phyloP scores from a whole-genome alignment of 495 filamentous ascomycete genomes.

The Corynascus novoguineensis region DNA sequence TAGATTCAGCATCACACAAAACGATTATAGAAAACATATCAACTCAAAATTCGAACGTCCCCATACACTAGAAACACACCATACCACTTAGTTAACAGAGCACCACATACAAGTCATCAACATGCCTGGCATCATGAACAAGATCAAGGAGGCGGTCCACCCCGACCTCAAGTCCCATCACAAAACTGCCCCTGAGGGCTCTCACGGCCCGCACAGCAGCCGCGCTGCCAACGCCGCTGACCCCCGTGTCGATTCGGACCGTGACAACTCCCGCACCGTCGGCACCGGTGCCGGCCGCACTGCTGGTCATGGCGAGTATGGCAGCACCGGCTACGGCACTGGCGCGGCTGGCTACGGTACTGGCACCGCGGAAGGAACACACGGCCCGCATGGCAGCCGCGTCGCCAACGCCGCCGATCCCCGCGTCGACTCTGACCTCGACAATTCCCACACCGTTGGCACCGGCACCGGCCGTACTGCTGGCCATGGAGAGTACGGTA shows the following conservation, averaged over 20 bases:
- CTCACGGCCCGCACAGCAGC: slow-evolving; percentile 36
- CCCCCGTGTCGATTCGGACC: slow-evolving; percentile 46
- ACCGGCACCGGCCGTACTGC: slow-evolving; percentile 11
- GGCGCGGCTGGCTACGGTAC: slow-evolving; percentile 22
- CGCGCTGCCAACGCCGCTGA: slow-evolving; percentile 42
- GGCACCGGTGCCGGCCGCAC: slow-evolving; percentile 26
- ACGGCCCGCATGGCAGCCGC: slow-evolving; percentile 34
- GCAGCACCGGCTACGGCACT: slow-evolving; percentile 25
- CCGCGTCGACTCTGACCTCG: slow-evolving; percentile 44
- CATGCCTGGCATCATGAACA: slow-evolving; percentile 67
- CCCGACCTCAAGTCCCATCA: slow-evolving; percentile 29
- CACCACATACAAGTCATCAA: slow-evolving; percentile 29
- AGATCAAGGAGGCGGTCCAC: slow-evolving; percentile 65
- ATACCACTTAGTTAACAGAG: slow-evolving; percentile 8
- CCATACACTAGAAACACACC: background rate
- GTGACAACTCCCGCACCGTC: slow-evolving; percentile 27
- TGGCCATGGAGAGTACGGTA: slow-evolving; percentile 19
- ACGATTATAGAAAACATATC: too few species aligned
- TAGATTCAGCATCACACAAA: slow-evolving; percentile 15
- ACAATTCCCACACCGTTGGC: slow-evolving; percentile 24
- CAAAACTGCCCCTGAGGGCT: slow-evolving; percentile 33
- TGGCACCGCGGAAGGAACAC: slow-evolving; percentile 40
- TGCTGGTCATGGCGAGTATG: slow-evolving; percentile 23
- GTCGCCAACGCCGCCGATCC: slow-evolving; percentile 45
- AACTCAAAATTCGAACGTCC: slow-evolving; percentile 4